Conservation (phyloP, 257 asterid species). For the Nicotiana sylvestris region DNA sequence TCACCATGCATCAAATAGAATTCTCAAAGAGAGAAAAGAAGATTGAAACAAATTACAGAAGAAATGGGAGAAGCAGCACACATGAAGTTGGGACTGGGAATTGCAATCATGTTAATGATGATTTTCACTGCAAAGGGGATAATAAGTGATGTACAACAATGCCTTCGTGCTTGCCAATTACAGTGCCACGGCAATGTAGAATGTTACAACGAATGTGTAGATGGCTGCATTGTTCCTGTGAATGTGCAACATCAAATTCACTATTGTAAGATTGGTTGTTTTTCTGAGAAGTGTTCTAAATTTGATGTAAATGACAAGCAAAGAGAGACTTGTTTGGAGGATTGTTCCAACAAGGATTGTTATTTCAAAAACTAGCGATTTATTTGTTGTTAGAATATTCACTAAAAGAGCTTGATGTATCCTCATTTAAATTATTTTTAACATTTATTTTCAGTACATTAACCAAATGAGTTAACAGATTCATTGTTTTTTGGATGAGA, state of each 20-base stretch:
- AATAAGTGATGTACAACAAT: not conserved
- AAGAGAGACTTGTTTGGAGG: not conserved
- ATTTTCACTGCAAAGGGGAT: not conserved
- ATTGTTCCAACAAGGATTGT: slow-evolving; percentile 1
- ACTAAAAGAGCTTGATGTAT: not conserved
- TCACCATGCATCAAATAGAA: not conserved
- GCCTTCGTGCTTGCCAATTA: not conserved
- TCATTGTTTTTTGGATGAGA: not conserved
- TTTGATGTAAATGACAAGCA: not conserved
- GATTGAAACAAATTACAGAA: not conserved
- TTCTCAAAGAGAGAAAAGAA: not conserved
- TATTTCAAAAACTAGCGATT: not conserved
- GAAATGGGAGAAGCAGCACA: not conserved
- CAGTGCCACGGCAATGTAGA: not conserved
- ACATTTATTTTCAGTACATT: not conserved
- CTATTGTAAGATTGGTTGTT: slow-evolving; percentile 3
- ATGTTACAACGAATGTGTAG: not conserved
- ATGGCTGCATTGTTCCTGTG: not conserved
- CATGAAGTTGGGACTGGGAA: not conserved
- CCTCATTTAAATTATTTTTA: not conserved
- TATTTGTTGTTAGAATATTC: not conserved
- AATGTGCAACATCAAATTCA: not conserved
- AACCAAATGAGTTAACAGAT: not conserved
- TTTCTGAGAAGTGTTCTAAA: not conserved
- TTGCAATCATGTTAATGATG: not conserved